Conservation (phyloP, 495 filamentous ascomycete species). For the Podospora anserina region DNA sequence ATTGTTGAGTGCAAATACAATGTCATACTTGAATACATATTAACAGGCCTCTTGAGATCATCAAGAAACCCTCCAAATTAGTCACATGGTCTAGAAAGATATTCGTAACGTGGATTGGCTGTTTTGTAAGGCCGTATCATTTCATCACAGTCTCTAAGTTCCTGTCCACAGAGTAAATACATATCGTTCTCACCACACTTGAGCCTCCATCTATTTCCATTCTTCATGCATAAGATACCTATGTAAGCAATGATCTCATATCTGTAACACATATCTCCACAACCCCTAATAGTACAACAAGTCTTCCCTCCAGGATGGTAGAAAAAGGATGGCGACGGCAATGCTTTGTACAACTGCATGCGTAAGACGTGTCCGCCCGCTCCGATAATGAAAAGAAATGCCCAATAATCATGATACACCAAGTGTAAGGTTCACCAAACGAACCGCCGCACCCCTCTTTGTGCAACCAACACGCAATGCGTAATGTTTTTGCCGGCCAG, state of each 20-base stretch:
- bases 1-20: no score
- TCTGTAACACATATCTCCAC: neutral
- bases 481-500: neutral
- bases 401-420: neutral
- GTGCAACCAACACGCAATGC: neutral
- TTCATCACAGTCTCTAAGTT: no score
- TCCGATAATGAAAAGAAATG: neutral
- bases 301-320: neutral
- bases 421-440: neutral
- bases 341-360: neutral
- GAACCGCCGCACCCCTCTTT: neutral
- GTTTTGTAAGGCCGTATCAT: no score
- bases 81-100: no score
- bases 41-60: no score
- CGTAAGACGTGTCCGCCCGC: neutral
- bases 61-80: no score
- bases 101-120: no score
- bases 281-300: neutral
- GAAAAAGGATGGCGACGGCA: neutral
- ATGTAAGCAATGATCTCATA: neutral
- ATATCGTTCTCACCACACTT: no score
- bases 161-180: no score
- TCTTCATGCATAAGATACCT: neutral
- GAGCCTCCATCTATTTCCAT: no score
- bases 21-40: no score